Evolutionary conservation across 345 rosid species (phyloP).

Genomic region (Aquilaria malaccensis): DNA sequence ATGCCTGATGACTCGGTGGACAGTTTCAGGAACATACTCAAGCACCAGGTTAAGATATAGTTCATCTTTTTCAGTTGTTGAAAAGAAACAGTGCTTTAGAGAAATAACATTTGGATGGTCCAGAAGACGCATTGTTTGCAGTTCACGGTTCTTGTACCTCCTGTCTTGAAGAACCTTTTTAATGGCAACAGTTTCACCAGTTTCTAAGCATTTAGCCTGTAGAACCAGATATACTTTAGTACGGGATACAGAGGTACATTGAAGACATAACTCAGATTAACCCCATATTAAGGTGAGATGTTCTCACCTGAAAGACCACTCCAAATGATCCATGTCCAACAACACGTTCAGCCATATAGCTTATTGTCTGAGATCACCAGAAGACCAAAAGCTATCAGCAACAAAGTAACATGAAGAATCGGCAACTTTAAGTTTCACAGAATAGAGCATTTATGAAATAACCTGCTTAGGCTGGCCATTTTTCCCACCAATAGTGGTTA

Average conservation of each 20-base stretch:
- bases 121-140: constrained; percentile 94
- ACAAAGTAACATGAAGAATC: neutral
- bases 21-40: constrained; percentile 93
- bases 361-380: constrained; percentile 47
- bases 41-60: constrained; percentile 89
- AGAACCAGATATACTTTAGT: constrained; percentile 9
- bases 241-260: neutral
- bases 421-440: neutral
- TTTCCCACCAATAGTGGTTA: constrained; percentile 79
- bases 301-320: constrained; percentile 77
- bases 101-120: constrained; percentile 94
- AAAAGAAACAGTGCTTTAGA: constrained; percentile 91
- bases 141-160: constrained; percentile 94
- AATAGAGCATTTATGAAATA: constrained; percentile 6
- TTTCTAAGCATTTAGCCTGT: constrained; percentile 96
- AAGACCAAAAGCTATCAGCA: constrained; percentile 3
- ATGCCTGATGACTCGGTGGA: constrained; percentile 84
- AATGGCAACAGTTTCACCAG: constrained; percentile 91
- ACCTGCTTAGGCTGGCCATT: constrained; percentile 85
- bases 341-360: constrained; percentile 97
- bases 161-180: constrained; percentile 91
- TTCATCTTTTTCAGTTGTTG: constrained; percentile 88
- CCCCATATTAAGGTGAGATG: neutral
- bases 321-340: constrained; percentile 98
- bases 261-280: neutral